Conservation (phyloP, 257 asterid species). For the Mitragyna speciosa region DNA sequence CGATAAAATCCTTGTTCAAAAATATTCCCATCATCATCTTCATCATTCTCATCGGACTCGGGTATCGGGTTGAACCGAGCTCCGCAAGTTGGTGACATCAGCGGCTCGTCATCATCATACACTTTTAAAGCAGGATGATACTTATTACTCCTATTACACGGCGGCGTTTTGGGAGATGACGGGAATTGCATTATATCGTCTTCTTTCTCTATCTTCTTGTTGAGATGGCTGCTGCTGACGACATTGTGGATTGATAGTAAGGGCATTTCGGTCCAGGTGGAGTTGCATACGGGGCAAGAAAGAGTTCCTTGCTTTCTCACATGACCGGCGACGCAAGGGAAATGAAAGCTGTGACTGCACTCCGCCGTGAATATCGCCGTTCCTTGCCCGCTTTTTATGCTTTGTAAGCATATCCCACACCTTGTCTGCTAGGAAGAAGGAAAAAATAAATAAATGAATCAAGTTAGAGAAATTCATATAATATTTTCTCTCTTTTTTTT, state of each 20-base stretch:
- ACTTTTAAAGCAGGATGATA: conserved; percentile 44
- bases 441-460: conserved; percentile 11
- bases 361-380: conserved; percentile 98
- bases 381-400: conserved; percentile 79
- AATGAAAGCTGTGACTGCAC: conserved; percentile 90
- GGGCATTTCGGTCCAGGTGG: conserved; percentile 75
- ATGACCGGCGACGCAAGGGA: conserved; percentile 79
- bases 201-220: conserved; percentile 2
- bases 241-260: conserved; percentile 37
- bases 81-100: conserved; percentile 67
- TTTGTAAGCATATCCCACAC: conserved; percentile 73
- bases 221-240: conserved; percentile 5
- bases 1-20: conserved; percentile 57
- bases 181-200: conserved; percentile 22
- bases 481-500: no score
- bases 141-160: not conserved
- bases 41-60: conserved; percentile 79
- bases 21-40: conserved; percentile 50
- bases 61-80: conserved; percentile 78
- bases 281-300: conserved; percentile 71
- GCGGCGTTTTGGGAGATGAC: conserved; percentile 24
- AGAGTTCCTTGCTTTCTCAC: conserved; percentile 60
- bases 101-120: conserved; percentile 90
- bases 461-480: conserved; percentile 8
- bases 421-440: conserved; percentile 48